Conservation (phyloP, 768 basidiomycete species). For the Coprinopsis cinerea region DNA sequence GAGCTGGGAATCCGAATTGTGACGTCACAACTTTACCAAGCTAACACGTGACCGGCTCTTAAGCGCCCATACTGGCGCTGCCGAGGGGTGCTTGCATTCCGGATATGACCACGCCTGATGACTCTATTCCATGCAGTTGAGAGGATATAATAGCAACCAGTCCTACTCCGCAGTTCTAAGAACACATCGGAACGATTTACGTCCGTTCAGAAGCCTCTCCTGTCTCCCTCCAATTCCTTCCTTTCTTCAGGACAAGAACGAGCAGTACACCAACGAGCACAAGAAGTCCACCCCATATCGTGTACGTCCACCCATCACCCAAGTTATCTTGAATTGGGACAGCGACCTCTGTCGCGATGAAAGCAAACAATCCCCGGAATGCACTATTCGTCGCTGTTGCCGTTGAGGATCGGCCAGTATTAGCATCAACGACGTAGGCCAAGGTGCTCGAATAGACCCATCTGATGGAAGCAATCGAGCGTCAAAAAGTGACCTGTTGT, state of each 20-base stretch:
- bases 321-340: conserved; percentile 56
- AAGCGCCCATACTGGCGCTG: too few species aligned
- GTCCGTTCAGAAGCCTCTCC: too few species aligned
- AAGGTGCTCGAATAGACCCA: conserved; percentile 42
- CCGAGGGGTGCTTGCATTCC: too few species aligned
- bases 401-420: conserved; percentile 70
- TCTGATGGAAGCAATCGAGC: conserved; percentile 16
- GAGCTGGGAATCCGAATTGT: too few species aligned
- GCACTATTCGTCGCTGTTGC: conserved; percentile 74
- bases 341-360: conserved; percentile 64
- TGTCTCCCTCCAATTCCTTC: conserved; percentile 53
- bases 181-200: too few species aligned
- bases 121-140: too few species aligned
- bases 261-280: conserved; percentile 47
- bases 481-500: too few species aligned
- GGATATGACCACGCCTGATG: too few species aligned
- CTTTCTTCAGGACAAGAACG: conserved; percentile 56
- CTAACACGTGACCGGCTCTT: too few species aligned
- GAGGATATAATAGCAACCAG: too few species aligned
- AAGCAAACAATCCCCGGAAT: conserved; percentile 66
- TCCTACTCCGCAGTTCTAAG: too few species aligned
- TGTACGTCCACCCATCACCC: conserved; percentile 58
- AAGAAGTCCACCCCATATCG: conserved; percentile 51
- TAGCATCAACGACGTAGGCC: conserved; percentile 85
- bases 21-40: too few species aligned